Percentiles rank a stretch among this genome's conserved stretches.
These are phyloP conservation scores for Starmera dryadoides DNA, from an alignment of 805 yeast genomes.

Conservation along the genomic window DNA sequence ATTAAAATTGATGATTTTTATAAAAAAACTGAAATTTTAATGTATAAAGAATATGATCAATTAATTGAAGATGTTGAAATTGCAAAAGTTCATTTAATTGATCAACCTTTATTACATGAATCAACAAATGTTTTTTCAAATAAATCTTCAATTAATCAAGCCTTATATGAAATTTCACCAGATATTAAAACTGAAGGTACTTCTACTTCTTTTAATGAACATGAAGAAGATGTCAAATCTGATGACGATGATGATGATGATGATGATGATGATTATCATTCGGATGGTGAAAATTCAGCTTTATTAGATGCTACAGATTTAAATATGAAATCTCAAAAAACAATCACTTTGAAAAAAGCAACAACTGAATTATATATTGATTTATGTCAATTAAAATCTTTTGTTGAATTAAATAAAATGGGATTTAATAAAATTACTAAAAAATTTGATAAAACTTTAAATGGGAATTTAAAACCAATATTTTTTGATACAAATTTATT, in stretches of 20 bases:
- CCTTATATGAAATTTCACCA: constrained; percentile 6
- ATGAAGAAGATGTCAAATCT: constrained; percentile 7
- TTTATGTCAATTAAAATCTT: constrained; percentile 77
- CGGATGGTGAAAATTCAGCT: constrained; percentile 38
- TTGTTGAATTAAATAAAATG: constrained; percentile 72
- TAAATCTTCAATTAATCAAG: constrained; percentile 16
- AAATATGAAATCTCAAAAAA: constrained; percentile 40
- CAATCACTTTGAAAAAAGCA: constrained; percentile 63
- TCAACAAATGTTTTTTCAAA: constrained; percentile 15
- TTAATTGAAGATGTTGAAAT: constrained; percentile 41
- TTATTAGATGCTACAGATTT: constrained; percentile 42
- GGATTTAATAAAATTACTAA: constrained; percentile 86
- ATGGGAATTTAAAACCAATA: constrained; percentile 41
- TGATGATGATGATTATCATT: constrained; percentile 30
- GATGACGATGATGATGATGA: constrained; percentile 22
- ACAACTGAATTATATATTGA: constrained; percentile 59
- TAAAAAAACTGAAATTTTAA: constrained; percentile 35
- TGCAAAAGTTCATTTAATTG: constrained; percentile 20
- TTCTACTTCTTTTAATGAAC: constrained; percentile 12
- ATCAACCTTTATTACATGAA: constrained; percentile 16
- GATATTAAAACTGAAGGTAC: background rate
- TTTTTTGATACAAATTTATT: constrained; percentile 39
- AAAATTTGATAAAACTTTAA: constrained; percentile 80
- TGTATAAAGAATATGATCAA: constrained; percentile 36
- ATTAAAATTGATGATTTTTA: constrained; percentile 47